These are phyloP conservation scores for Diversispora epigaea DNA, from an alignment of 192 early-diverging fungal genomes.

Conservation along the genomic window DNA sequence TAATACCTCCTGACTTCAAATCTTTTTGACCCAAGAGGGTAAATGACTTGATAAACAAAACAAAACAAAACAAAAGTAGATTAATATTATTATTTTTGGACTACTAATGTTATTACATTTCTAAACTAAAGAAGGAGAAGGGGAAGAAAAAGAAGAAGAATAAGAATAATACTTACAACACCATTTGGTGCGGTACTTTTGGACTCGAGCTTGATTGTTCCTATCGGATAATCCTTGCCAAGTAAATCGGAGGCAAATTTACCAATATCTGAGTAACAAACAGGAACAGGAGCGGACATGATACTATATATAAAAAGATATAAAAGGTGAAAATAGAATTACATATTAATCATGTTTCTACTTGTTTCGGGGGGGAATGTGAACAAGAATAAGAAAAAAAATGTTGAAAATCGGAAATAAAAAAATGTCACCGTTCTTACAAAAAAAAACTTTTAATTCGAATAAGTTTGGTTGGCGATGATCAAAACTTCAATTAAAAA, in stretches of 20 bases:
- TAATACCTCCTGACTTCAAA: slow-evolving; percentile 91
- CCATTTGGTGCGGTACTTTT: slow-evolving; percentile 96
- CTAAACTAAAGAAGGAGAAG: no score
- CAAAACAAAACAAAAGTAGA: neutral
- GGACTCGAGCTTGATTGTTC: slow-evolving; percentile 92
- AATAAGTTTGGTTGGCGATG: no score
- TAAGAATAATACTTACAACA: slow-evolving; percentile 67
- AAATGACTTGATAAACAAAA: slow-evolving; percentile 68
- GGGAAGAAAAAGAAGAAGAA: no score
- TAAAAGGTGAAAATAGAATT: no score
- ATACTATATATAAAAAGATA: neutral
- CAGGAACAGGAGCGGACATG: slow-evolving; percentile 56
- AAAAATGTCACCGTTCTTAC: no score
- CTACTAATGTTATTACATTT: no score
- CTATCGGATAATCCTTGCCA: slow-evolving; percentile 95
- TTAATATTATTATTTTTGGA: neutral
- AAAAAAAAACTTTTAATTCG: no score
- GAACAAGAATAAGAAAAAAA: no score
- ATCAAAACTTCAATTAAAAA: no score
- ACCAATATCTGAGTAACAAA: slow-evolving; percentile 91
- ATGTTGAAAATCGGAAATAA: no score
- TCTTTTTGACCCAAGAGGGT: slow-evolving; percentile 93
- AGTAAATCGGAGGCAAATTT: slow-evolving; percentile 94
- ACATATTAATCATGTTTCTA: no score
- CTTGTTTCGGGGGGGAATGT: no score